Percentiles rank a stretch among this genome's conserved stretches.
Evolutionary conservation across 495 filamentous ascomycete genomes (phyloP).

Genomic region (Hypoxylon trugodes): DNA sequence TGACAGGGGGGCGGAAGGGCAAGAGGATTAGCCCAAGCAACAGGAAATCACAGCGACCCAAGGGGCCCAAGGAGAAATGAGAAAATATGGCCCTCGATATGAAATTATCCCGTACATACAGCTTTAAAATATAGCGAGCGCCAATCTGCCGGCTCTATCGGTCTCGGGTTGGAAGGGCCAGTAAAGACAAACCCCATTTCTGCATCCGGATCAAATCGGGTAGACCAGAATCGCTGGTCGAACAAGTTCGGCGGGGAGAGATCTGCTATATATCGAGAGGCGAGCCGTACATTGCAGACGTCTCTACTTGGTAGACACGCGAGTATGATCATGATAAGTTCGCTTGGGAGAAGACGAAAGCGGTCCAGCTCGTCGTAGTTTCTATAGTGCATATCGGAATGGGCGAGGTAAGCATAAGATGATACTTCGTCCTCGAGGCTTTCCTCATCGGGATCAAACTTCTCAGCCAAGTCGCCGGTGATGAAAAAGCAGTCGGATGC

Average conservation of each 20-base stretch:
- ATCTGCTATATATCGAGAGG: slow-evolving; percentile 15
- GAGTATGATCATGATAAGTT: slow-evolving; percentile 18
- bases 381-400: not conserved
- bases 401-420: not conserved
- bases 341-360: slow-evolving; percentile 16
- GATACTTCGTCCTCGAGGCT: slow-evolving; percentile 5
- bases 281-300: slow-evolving; percentile 13
- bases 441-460: slow-evolving; percentile 5
- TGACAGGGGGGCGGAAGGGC: not conserved
- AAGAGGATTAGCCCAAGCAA: too few relatives aligned
- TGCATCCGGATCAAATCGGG: slow-evolving; percentile 4
- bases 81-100: not conserved
- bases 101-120: not conserved
- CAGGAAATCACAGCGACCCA: too few relatives aligned
- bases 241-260: not conserved
- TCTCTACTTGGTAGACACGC: slow-evolving; percentile 14
- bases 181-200: slow-evolving; percentile 18
- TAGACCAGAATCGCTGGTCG: slow-evolving; percentile 12
- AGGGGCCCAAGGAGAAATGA: too few relatives aligned
- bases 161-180: slow-evolving; percentile 5
- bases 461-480: slow-evolving; percentile 1
- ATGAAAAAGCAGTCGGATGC: slow-evolving; percentile 5
- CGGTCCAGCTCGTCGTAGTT: not conserved
- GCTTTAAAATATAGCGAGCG: slow-evolving; percentile 7
- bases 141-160: slow-evolving; percentile 4